These are phyloP conservation scores for Yarrowia phangngaensis DNA, from an alignment of 805 yeast genomes.

Conservation along the genomic window DNA sequence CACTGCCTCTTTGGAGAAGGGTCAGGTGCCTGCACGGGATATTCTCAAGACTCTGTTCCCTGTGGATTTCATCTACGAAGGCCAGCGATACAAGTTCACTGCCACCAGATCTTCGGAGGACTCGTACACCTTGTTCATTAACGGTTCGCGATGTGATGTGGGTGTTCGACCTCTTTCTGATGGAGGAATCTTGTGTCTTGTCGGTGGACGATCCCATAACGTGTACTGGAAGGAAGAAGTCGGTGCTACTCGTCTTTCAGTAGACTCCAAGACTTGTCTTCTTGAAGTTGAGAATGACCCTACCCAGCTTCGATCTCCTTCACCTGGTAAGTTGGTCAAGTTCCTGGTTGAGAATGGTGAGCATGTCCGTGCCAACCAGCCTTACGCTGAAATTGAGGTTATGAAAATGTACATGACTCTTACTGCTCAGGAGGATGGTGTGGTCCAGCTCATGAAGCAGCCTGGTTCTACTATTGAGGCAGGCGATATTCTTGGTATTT, in stretches of 20 bases:
- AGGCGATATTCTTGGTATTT: conserved; percentile 93
- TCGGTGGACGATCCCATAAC: conserved; percentile 91
- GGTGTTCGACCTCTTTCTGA: conserved; percentile 87
- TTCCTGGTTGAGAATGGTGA: conserved; percentile 94
- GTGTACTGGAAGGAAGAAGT: conserved; percentile 98
- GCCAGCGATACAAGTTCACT: conserved; percentile 87
- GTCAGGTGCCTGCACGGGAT: conserved; percentile 87
- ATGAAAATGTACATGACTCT: conserved; percentile 99
- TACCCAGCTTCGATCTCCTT: conserved; percentile 96
- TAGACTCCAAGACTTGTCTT: conserved; percentile 90
- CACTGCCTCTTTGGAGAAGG: conserved; percentile 77
- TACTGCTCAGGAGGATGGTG: conserved; percentile 89
- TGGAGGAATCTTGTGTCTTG: conserved; percentile 84
- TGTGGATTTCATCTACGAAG: conserved; percentile 93
- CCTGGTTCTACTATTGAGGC: conserved; percentile 97
- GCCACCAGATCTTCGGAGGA: conserved; percentile 89
- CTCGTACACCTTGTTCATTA: conserved; percentile 80
- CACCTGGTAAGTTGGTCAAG: conserved; percentile 96
- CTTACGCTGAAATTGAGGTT: conserved; percentile 97
- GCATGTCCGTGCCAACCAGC: conserved; percentile 83
- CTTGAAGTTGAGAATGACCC: conserved; percentile 97
- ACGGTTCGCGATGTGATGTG: conserved; percentile 86
- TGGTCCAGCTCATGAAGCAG: conserved; percentile 87
- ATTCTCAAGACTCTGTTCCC: conserved; percentile 83
- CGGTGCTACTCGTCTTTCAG: conserved; percentile 88